Evolutionary conservation across 352 stramenopile genomes (phyloP).

Genomic region (Phytophthora hybrid): DNA sequence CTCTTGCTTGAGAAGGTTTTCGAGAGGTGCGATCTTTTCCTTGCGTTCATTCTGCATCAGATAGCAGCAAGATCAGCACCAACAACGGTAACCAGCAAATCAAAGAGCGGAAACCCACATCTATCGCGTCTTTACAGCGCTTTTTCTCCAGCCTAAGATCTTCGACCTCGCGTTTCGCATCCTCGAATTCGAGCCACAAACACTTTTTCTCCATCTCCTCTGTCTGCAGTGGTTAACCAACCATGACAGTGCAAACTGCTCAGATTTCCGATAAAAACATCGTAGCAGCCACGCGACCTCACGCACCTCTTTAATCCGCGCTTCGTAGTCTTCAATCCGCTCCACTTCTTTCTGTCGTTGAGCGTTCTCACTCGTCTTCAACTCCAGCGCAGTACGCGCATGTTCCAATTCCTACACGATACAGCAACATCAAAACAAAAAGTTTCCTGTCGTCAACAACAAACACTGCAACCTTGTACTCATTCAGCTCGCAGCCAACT

Average conservation of each 20-base stretch:
- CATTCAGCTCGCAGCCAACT: neutral
- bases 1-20: conserved; percentile 77
- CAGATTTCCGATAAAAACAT: neutral
- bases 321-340: conserved; percentile 84
- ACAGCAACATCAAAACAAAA: neutral
- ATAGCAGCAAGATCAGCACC: neutral
- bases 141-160: conserved; percentile 77
- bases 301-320: conserved; percentile 75
- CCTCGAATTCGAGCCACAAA: conserved; percentile 86
- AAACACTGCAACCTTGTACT: neutral
- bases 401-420: conserved; percentile 69
- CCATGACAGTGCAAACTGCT: neutral
- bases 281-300: neutral
- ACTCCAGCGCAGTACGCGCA: conserved; percentile 65
- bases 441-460: conserved; percentile 4
- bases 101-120: conserved; percentile 42
- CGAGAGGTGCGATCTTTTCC: conserved; percentile 68
- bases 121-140: conserved; percentile 69
- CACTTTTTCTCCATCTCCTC: conserved; percentile 89
- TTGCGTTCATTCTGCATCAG: conserved; percentile 63
- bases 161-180: conserved; percentile 74
- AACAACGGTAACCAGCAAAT: neutral
- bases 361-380: conserved; percentile 87
- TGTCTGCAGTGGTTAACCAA: conserved; percentile 51
- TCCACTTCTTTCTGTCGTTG: conserved; percentile 89